Percentiles rank a stretch among this genome's conserved stretches.
Evolutionary conservation across 768 basidiomycete genomes (phyloP).

Genomic region (Serendipita sp.): DNA sequence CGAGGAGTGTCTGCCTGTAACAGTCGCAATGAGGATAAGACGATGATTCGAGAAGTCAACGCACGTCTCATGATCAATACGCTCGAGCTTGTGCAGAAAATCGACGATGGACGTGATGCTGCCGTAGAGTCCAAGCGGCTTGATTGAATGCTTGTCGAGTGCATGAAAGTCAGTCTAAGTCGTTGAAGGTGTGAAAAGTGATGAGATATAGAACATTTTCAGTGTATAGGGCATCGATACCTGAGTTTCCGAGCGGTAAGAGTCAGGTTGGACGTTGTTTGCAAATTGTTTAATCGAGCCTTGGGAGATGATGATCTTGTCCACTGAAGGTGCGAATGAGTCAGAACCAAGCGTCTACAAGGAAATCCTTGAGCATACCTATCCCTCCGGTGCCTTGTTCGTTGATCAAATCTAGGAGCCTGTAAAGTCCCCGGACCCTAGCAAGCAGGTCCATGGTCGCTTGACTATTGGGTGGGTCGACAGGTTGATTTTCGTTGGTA

Average conservation of each 20-base stretch:
- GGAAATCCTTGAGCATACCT: slow-evolving; percentile 21
- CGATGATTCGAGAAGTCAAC: slow-evolving; percentile 12
- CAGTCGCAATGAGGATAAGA: not conserved
- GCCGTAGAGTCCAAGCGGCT: slow-evolving; percentile 43
- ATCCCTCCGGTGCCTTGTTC: slow-evolving; percentile 36
- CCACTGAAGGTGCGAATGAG: slow-evolving; percentile 13
- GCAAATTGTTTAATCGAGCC: slow-evolving; percentile 32
- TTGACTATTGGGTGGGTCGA: not conserved
- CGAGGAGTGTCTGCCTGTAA: not conserved
- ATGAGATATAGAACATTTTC: not conserved
- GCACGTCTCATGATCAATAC: slow-evolving; percentile 27
- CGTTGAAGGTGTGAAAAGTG: not conserved
- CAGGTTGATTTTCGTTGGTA: not conserved
- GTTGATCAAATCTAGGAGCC: slow-evolving; percentile 36
- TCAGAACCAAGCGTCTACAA: not conserved
- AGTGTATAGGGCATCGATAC: not conserved
- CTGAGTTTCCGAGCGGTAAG: slow-evolving; percentile 37
- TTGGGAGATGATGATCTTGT: slow-evolving; percentile 47
- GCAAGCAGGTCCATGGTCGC: slow-evolving; percentile 4
- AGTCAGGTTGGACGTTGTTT: slow-evolving; percentile 33
- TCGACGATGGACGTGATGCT: slow-evolving; percentile 33
- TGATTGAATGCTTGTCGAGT: slow-evolving; percentile 29
- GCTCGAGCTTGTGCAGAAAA: slow-evolving; percentile 24
- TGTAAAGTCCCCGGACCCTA: slow-evolving; percentile 31
- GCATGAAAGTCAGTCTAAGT: slow-evolving; percentile 40